Percentiles rank a stretch among this genome's conserved stretches.
Conservation (phyloP, 2,329 filamentous ascomycete genomes). For the Fusarium chlamydosporum region DNA sequence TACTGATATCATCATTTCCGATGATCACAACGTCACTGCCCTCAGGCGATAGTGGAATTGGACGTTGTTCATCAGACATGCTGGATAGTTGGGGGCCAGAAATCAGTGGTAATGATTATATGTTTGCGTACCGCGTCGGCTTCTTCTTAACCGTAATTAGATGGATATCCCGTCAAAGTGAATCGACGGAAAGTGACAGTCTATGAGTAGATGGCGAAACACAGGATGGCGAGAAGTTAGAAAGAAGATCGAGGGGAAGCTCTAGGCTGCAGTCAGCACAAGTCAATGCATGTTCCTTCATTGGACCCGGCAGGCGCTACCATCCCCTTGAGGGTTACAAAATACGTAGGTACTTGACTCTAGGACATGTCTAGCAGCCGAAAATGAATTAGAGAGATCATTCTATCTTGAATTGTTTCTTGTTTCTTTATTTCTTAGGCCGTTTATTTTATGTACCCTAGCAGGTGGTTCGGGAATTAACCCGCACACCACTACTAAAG, state of each 20-base stretch:
- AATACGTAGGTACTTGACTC: too few relatives aligned
- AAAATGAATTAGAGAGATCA: neutral
- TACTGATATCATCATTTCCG: constrained; percentile 44
- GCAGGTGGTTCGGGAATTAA: too few relatives aligned
- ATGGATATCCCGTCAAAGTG: neutral
- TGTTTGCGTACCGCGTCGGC: neutral
- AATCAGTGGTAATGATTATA: neutral
- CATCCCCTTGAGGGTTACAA: too few relatives aligned
- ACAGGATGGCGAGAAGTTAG: neutral
- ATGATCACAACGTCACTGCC: constrained; percentile 34
- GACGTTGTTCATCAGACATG: constrained; percentile 4
- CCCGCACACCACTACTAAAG: too few relatives aligned
- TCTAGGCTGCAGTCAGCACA: constrained; percentile 7
- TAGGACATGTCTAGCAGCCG: neutral
- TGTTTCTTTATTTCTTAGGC: neutral
- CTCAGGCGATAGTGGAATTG: neutral
- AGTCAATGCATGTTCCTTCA: neutral
- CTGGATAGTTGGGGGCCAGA: neutral
- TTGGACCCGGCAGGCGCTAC: too few relatives aligned
- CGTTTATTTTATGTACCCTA: neutral
- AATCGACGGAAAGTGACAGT: neutral
- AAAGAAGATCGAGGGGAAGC: neutral
- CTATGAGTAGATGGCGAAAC: too few relatives aligned
- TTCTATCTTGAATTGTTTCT: neutral
- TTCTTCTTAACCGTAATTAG: neutral